phyloP scores from a whole-genome alignment of 352 stramenopile species.

The Globisporangium acanthophoron region DNA sequence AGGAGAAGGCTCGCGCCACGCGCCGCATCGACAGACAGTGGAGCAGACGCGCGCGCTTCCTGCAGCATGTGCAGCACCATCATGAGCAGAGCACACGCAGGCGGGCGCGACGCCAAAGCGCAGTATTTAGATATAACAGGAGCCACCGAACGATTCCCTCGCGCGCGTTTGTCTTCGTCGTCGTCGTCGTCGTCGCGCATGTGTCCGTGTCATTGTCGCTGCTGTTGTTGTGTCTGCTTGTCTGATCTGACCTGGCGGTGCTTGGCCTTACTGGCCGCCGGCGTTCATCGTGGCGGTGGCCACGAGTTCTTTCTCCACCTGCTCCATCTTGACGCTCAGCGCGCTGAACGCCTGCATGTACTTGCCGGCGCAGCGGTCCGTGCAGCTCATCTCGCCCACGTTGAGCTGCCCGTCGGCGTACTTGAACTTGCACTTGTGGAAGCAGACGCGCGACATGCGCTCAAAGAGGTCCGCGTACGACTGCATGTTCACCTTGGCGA shows the following conservation, averaged over 20 bases:
- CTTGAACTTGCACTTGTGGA: slow-evolving; percentile 94
- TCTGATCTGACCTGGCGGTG: not conserved
- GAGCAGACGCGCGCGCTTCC: not conserved
- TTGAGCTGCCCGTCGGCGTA: slow-evolving; percentile 96
- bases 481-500: slow-evolving; percentile 90
- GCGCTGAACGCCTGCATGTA: slow-evolving; percentile 97
- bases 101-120: slow-evolving; percentile 14
- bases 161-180: not conserved
- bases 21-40: not conserved
- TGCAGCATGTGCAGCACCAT: not conserved
- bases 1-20: not conserved
- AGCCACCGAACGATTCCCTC: slow-evolving; percentile 4
- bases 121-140: slow-evolving; percentile 50
- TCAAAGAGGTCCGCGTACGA: slow-evolving; percentile 90
- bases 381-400: slow-evolving; percentile 97
- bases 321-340: slow-evolving; percentile 92
- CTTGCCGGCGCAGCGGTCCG: slow-evolving; percentile 96
- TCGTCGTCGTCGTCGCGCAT: not conserved
- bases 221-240: slow-evolving; percentile 1
- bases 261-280: slow-evolving; percentile 27
- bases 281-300: slow-evolving; percentile 49
- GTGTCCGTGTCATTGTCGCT: too few relatives aligned
- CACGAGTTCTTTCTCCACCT: slow-evolving; percentile 93
- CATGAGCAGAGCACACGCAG: not conserved
- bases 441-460: slow-evolving; percentile 88